Conservation (phyloP, 306 rosid species). For the Inga leiocalycina region DNA sequence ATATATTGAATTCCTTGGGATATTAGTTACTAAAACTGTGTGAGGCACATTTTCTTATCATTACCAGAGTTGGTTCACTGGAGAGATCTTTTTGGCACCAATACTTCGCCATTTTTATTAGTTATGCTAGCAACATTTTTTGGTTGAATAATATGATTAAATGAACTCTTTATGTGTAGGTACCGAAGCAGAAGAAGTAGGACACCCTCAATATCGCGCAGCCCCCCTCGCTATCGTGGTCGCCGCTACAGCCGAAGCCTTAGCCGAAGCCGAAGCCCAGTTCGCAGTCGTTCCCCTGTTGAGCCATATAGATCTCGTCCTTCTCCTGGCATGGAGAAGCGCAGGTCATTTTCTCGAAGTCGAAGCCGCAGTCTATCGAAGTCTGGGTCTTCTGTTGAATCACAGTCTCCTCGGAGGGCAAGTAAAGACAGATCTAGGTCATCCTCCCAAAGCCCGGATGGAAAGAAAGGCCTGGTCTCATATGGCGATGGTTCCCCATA, state of each 20-base stretch:
- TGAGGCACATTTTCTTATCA: background rate
- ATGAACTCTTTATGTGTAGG: slow-evolving; percentile 45
- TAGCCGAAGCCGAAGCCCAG: slow-evolving; percentile 62
- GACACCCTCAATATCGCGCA: slow-evolving; percentile 78
- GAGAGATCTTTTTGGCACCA: background rate
- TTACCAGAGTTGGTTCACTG: background rate
- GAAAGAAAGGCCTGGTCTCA: slow-evolving; percentile 84
- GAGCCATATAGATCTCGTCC: slow-evolving; percentile 48
- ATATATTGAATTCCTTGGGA: background rate
- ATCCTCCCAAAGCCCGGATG: slow-evolving; percentile 66
- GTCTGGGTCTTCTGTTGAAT: slow-evolving; percentile 62
- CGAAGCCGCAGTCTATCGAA: slow-evolving; percentile 65
- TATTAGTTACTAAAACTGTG: background rate
- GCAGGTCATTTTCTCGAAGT: slow-evolving; percentile 52
- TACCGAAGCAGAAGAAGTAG: slow-evolving; percentile 88
- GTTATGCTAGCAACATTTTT: background rate
- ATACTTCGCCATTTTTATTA: background rate
- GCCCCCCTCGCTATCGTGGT: slow-evolving; percentile 74
- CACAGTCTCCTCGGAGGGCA: slow-evolving; percentile 56
- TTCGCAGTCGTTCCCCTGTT: slow-evolving; percentile 64
- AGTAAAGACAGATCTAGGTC: slow-evolving; percentile 60
- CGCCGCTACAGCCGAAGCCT: slow-evolving; percentile 68
- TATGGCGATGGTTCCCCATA: slow-evolving; percentile 74
- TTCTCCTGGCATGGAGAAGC: slow-evolving; percentile 55
- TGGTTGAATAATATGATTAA: slow-evolving; percentile 14